Percentiles rank a stretch among this genome's conserved stretches.
phyloP scores from a whole-genome alignment of 208 protist species.

The Leishmania gerbilli region DNA sequence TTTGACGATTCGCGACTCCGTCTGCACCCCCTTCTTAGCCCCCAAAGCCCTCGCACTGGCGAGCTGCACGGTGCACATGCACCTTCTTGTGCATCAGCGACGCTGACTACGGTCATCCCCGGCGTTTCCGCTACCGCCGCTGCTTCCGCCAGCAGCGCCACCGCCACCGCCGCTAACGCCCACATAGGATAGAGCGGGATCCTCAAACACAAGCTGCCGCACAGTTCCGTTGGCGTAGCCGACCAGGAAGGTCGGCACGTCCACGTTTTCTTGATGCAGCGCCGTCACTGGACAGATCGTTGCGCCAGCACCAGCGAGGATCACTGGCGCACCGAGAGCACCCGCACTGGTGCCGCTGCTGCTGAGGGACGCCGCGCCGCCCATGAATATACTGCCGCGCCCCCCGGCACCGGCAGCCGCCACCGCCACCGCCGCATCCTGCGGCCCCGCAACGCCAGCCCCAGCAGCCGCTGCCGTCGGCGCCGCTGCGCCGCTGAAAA shows the following conservation, averaged over 20 bases:
- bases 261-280: conserved; percentile 53
- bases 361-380: not conserved
- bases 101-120: conserved; percentile 17
- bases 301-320: not conserved
- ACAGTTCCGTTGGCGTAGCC: conserved; percentile 66
- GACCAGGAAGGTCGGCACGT: conserved; percentile 75
- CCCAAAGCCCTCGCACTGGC: not conserved
- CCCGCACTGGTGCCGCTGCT: not conserved
- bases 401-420: not conserved
- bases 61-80: not conserved
- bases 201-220: conserved; percentile 61
- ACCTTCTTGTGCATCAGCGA: not conserved
- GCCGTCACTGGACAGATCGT: conserved; percentile 60
- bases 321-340: not conserved
- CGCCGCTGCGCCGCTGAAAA: conserved; percentile 30
- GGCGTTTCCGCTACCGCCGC: conserved; percentile 1
- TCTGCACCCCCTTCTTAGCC: not conserved
- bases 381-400: not conserved
- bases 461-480: not conserved
- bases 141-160: conserved; percentile 8
- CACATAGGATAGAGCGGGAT: conserved; percentile 14
- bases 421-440: not conserved
- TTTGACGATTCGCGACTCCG: not conserved
- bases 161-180: conserved; percentile 13
- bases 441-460: not conserved